Evolutionary conservation across 2,329 filamentous ascomycete species (phyloP).

Genomic region (Mollisia scopiformis): DNA sequence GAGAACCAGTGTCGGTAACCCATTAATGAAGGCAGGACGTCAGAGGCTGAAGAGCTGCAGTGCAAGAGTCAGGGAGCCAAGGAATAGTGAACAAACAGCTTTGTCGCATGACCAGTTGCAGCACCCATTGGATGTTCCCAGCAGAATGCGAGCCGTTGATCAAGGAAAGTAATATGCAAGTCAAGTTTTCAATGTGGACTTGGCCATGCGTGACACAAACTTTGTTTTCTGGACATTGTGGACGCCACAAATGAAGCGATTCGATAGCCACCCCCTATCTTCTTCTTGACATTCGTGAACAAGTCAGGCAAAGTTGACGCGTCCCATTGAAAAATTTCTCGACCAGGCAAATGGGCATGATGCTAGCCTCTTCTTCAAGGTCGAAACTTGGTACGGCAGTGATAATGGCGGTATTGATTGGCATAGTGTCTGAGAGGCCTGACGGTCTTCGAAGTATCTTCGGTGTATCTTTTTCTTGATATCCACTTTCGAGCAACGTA

Average conservation of each 20-base stretch:
- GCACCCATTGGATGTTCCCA: background rate
- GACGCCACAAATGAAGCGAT: constrained; percentile 5
- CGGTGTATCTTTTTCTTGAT: constrained; percentile 10
- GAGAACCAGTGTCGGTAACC: too few species aligned
- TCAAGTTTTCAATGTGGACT: background rate
- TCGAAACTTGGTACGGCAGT: background rate
- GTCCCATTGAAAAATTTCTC: background rate
- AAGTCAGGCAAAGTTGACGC: background rate
- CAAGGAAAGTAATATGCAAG: background rate
- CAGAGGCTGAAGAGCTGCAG: background rate
- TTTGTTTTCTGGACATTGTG: background rate
- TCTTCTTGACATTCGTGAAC: background rate
- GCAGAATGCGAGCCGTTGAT: background rate
- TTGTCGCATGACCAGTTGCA: background rate
- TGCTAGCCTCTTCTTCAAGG: background rate
- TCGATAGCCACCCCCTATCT: background rate
- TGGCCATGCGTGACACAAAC: constrained; percentile 1
- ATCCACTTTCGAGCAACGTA: constrained; percentile 7
- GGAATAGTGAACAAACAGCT: too few species aligned
- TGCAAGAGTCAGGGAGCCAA: constrained; percentile 1
- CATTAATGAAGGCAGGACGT: background rate
- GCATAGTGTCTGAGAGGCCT: too few species aligned
- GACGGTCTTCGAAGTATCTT: constrained; percentile 5
- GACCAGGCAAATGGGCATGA: background rate
- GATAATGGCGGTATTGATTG: too few species aligned